These are phyloP conservation scores for Amanita muscaria DNA, from an alignment of 768 basidiomycete genomes.

Conservation along the genomic window DNA sequence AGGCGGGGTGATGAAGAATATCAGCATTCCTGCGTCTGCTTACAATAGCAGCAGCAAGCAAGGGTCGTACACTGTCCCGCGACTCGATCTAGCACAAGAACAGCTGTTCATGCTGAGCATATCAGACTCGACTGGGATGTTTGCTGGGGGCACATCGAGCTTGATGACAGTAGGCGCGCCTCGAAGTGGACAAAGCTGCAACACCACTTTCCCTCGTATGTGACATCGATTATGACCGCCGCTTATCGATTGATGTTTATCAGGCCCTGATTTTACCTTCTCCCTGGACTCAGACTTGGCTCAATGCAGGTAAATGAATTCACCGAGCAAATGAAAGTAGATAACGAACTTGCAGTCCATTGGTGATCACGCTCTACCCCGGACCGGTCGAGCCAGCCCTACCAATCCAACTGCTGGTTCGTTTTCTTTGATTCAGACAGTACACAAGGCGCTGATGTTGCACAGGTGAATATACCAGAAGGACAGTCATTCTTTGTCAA, in stretches of 20 bases:
- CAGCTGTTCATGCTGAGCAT: constrained; percentile 17
- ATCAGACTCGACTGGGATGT: constrained; percentile 20
- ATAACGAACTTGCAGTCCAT: neutral
- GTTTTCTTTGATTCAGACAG: no score
- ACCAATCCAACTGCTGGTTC: no score
- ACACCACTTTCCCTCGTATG: constrained; percentile 19
- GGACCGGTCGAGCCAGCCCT: no score
- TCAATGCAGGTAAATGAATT: constrained; percentile 21
- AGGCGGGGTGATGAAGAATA: constrained; percentile 16
- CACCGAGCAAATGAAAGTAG: neutral
- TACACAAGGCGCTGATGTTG: no score
- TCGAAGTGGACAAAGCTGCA: constrained; percentile 12
- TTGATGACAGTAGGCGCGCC: constrained; percentile 17
- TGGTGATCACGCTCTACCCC: no score
- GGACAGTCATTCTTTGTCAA: no score
- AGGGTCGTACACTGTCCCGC: constrained; percentile 15
- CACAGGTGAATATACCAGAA: no score
- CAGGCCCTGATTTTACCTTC: constrained; percentile 21
- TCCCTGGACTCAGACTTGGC: constrained; percentile 16
- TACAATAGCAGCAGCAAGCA: constrained; percentile 10
- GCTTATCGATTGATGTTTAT: neutral
- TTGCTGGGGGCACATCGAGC: constrained; percentile 19
- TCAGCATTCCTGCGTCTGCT: constrained; percentile 18
- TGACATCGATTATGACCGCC: neutral
- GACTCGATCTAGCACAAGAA: constrained; percentile 8